These are phyloP conservation scores for Xylaria venustula DNA, from an alignment of 495 filamentous ascomycete species.

Conservation along the genomic window DNA sequence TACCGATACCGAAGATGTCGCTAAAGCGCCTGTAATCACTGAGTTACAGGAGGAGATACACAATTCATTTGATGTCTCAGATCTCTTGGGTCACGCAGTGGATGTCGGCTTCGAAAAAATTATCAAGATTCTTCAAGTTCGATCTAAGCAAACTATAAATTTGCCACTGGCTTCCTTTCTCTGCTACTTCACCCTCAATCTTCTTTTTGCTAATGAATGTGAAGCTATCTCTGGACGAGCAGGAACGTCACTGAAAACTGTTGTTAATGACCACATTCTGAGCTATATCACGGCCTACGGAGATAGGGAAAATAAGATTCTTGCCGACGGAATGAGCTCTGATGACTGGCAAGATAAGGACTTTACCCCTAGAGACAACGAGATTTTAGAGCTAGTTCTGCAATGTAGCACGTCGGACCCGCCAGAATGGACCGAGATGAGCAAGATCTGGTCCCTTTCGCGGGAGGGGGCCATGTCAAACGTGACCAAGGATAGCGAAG, in stretches of 20 bases:
- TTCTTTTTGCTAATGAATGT: slow-evolving; percentile 80
- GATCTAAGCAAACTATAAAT: slow-evolving; percentile 65
- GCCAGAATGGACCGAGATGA: slow-evolving; percentile 57
- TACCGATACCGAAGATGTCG: slow-evolving; percentile 33
- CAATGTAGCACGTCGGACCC: slow-evolving; percentile 67
- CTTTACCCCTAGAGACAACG: slow-evolving; percentile 60
- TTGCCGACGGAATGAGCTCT: slow-evolving; percentile 68
- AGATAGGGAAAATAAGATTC: slow-evolving; percentile 60
- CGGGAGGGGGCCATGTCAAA: slow-evolving; percentile 21
- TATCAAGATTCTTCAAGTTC: slow-evolving; percentile 74
- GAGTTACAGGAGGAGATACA: slow-evolving; percentile 55
- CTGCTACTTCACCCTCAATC: slow-evolving; percentile 75
- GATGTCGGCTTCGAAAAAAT: slow-evolving; percentile 79
- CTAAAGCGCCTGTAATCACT: background rate
- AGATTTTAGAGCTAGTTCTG: slow-evolving; percentile 36
- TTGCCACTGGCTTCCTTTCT: slow-evolving; percentile 65
- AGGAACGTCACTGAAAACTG: slow-evolving; percentile 67
- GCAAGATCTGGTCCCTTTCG: slow-evolving; percentile 56
- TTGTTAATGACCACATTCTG: slow-evolving; percentile 74
- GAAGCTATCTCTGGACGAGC: slow-evolving; percentile 77
- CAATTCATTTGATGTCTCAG: slow-evolving; percentile 75
- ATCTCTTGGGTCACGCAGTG: slow-evolving; percentile 78
- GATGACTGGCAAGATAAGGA: slow-evolving; percentile 79
- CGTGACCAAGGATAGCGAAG: slow-evolving; percentile 38
- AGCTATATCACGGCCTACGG: slow-evolving; percentile 67